Evolutionary conservation across 176 grass and related monocot species (phyloP).

Genomic region (Oryza coarctata): DNA sequence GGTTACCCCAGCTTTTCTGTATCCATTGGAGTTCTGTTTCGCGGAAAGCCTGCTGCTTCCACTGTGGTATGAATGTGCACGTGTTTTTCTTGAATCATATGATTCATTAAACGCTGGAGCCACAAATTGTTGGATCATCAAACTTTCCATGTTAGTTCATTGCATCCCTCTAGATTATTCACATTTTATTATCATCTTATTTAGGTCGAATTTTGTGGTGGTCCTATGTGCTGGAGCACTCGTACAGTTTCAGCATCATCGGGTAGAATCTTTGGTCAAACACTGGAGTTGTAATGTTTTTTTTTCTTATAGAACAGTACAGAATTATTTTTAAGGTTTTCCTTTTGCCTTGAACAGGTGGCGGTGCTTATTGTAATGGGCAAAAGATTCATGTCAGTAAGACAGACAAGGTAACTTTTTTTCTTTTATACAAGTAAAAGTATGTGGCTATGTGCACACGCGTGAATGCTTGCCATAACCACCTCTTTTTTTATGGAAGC

Average conservation of each 20-base stretch:
- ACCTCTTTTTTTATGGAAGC: not conserved
- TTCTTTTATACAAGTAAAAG: slow-evolving; percentile 19
- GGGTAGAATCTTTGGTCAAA: slow-evolving; percentile 50
- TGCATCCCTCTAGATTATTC: slow-evolving; percentile 13
- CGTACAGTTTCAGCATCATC: slow-evolving; percentile 83
- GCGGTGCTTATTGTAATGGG: slow-evolving; percentile 94
- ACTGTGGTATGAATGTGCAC: slow-evolving; percentile 72
- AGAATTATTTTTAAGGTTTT: slow-evolving; percentile 13
- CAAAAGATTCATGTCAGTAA: slow-evolving; percentile 91
- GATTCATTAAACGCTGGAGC: not conserved
- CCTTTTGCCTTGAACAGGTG: slow-evolving; percentile 51
- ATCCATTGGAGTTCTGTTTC: slow-evolving; percentile 89
- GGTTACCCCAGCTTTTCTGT: slow-evolving; percentile 98
- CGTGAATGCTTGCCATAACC: not conserved
- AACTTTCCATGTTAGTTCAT: not conserved
- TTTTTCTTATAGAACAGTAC: not conserved
- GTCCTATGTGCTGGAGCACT: slow-evolving; percentile 94
- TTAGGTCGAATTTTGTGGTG: slow-evolving; percentile 94
- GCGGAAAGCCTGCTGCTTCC: slow-evolving; percentile 86
- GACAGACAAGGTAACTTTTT: slow-evolving; percentile 67
- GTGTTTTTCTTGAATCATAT: slow-evolving; percentile 21
- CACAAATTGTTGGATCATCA: not conserved
- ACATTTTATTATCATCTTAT: slow-evolving; percentile 23
- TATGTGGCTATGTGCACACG: slow-evolving; percentile 5
- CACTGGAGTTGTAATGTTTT: not conserved